These are phyloP conservation scores for Triticum monococcum DNA, from an alignment of 176 grass and related monocot genomes.

Conservation along the genomic window DNA sequence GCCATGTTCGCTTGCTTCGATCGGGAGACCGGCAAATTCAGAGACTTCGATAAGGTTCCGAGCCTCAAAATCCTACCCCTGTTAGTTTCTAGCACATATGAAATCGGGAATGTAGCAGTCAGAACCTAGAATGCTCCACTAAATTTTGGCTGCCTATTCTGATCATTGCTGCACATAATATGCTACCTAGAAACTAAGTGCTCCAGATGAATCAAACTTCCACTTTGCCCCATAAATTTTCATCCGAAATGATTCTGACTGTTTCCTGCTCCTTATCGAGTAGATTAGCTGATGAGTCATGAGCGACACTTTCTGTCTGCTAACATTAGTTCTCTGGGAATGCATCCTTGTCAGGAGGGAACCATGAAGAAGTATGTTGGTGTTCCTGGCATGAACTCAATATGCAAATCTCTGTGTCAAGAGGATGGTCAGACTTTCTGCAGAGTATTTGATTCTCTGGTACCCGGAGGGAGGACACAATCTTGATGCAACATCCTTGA, in stretches of 20 bases:
- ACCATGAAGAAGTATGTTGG: conserved; percentile 75
- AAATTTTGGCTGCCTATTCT: not conserved
- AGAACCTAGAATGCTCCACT: not conserved
- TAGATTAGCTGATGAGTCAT: conserved; percentile 5
- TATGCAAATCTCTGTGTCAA: conserved; percentile 85
- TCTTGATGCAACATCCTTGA: not conserved
- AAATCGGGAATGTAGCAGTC: not conserved
- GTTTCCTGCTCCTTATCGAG: not conserved
- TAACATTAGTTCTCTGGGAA: not conserved
- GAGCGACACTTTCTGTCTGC: not conserved
- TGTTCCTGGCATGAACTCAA: conserved; percentile 81
- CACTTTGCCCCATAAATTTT: not conserved
- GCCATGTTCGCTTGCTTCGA: conserved; percentile 68
- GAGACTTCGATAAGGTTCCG: conserved; percentile 57
- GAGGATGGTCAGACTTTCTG: conserved; percentile 57
- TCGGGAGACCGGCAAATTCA: conserved; percentile 46
- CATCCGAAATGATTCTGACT: not conserved
- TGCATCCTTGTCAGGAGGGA: conserved; percentile 39
- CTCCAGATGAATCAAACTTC: not conserved
- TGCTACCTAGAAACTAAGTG: not conserved
- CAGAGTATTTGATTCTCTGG: not conserved
- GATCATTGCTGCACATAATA: not conserved
- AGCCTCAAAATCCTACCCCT: not conserved
- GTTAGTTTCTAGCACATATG: not conserved
- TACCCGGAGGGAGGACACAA: not conserved